Conservation (phyloP, 2,329 filamentous ascomycete genomes). For the Bipolaris sorokiniana region DNA sequence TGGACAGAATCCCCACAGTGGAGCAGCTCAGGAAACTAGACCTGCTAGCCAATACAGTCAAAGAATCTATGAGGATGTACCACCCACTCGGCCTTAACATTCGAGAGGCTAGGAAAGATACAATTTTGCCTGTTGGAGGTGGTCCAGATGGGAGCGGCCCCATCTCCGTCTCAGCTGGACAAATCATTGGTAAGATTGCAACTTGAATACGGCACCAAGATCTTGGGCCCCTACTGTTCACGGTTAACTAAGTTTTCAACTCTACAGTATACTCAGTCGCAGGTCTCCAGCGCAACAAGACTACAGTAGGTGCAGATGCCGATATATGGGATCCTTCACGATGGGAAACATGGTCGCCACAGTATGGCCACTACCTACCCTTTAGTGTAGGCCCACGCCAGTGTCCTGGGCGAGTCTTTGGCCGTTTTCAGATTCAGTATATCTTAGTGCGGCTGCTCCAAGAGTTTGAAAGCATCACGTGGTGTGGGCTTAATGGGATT, state of each 20-base stretch:
- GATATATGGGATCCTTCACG: conserved; percentile 10
- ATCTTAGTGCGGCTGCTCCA: conserved; percentile 10
- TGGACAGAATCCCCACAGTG: conserved; percentile 4
- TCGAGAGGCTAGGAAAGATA: conserved; percentile 6
- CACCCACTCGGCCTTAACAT: conserved; percentile 10
- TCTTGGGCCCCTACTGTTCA: neutral
- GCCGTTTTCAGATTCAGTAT: conserved; percentile 15
- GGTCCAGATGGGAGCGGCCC: conserved; percentile 4
- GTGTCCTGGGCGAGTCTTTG: conserved; percentile 12
- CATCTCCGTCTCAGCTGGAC: conserved; percentile 7
- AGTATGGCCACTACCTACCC: conserved; percentile 12
- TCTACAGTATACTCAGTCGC: conserved; percentile 11
- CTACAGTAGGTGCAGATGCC: conserved; percentile 2
- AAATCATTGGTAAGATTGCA: conserved; percentile 3
- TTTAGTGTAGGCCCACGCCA: conserved; percentile 13
- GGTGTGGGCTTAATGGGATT: conserved; percentile 9
- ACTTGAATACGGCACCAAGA: neutral
- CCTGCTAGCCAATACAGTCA: conserved; percentile 13
- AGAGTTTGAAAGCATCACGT: conserved; percentile 12
- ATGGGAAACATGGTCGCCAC: conserved; percentile 10
- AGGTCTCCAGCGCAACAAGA: conserved; percentile 10
- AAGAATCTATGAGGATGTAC: conserved; percentile 13
- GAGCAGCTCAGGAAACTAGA: conserved; percentile 2
- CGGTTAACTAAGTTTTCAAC: neutral
- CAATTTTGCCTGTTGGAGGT: conserved; percentile 4